phyloP scores from a whole-genome alignment of 140 eudicot genomes.

The Anethum foeniculum region DNA sequence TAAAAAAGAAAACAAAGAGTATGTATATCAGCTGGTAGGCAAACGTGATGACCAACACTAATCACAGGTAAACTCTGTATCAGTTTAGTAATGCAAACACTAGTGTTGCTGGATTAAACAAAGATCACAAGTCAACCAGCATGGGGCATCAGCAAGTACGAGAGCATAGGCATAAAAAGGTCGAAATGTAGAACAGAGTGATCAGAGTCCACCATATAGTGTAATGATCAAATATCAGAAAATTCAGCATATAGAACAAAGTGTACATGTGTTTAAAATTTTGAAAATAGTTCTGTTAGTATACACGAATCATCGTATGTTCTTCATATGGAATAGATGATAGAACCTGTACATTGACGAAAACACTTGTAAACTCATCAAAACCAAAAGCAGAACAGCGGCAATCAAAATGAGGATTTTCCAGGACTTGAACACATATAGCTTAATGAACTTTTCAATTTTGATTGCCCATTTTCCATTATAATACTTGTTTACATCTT shows the following conservation, averaged over 20 bases:
- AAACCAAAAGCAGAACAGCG: slow-evolving; percentile 20
- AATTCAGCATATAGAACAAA: not conserved
- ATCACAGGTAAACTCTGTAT: not conserved
- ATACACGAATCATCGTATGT: not conserved
- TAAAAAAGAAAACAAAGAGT: too few relatives aligned
- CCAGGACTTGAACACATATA: slow-evolving; percentile 44
- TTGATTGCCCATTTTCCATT: slow-evolving; percentile 38
- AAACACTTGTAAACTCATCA: slow-evolving; percentile 34
- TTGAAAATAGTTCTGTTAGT: not conserved
- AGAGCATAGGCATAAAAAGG: not conserved
- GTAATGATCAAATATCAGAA: not conserved
- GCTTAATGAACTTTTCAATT: slow-evolving; percentile 21
- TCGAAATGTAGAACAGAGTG: not conserved
- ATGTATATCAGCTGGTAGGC: not conserved
- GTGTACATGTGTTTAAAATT: not conserved
- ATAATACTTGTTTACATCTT: slow-evolving; percentile 43
- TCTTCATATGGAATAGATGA: slow-evolving; percentile 15
- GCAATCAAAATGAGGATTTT: slow-evolving; percentile 31
- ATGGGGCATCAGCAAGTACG: not conserved
- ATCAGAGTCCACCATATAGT: not conserved
- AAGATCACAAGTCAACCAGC: not conserved
- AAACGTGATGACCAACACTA: not conserved
- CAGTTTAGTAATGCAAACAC: not conserved
- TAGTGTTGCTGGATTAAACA: not conserved
- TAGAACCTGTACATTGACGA: slow-evolving; percentile 32